Conservation (phyloP, 345 rosid species). For the Corchorus olitorius region DNA sequence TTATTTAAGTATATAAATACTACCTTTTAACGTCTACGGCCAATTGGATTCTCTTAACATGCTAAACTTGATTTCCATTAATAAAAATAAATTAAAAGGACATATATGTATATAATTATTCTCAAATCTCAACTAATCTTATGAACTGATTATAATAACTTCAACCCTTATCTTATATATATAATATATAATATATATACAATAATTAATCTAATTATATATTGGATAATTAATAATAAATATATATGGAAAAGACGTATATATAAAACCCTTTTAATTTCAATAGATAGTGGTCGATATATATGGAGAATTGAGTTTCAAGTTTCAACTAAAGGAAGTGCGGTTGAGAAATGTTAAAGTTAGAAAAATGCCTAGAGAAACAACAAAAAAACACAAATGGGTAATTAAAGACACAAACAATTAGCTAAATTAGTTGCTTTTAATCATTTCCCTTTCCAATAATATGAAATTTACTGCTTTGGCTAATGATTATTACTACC, state of each 20-base stretch:
- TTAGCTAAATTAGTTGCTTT: background rate
- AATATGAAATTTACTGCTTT: constrained; percentile 7
- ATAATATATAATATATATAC: too few species aligned
- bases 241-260: background rate
- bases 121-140: background rate
- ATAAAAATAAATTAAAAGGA: background rate
- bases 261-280: background rate
- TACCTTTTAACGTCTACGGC: background rate
- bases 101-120: background rate
- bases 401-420: background rate
- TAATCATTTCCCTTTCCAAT: constrained; percentile 6
- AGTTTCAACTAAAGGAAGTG: background rate
- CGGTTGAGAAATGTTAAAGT: background rate
- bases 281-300: background rate
- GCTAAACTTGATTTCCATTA: constrained; percentile 10
- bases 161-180: background rate
- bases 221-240: too few species aligned
- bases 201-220: too few species aligned
- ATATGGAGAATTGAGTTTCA: background rate
- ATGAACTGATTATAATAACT: background rate
- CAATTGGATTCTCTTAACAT: constrained; percentile 28
- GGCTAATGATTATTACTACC: background rate
- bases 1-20: background rate
- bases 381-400: background rate
- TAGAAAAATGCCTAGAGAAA: background rate